Base-by-base conservation (phyloP, 768 basidiomycete species). In the Baorangia bicolor region DNA sequence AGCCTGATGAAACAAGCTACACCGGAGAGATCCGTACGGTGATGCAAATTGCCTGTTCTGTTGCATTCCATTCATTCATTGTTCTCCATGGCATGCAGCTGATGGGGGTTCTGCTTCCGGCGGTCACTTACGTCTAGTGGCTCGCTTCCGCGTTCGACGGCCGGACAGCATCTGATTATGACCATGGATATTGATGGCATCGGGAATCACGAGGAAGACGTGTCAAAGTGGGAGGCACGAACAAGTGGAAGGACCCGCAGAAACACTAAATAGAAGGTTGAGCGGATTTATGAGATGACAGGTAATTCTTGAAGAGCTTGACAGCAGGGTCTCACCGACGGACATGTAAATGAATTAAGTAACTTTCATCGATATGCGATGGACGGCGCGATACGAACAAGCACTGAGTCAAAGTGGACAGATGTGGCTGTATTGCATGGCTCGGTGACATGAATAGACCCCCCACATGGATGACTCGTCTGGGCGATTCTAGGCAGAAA, bases 91-190 rank as follows among this genome's bases (percentile, higher is more conserved):
- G 51, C 63, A 39, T 65, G 55, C 52, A 55, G 35, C 42, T 63
- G 59, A 67, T 69, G 56, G 59, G 58, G 68, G 53, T 56, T 51
- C 57, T 62, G 55, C 54, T 64, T 59, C 63, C 57, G 63, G 51
- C 42, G 62, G 55, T 65, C 64, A 66, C 60, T 70, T 70, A 70
- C 69, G 69, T 70, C 58, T 56, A 38, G 59, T 64, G 56, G 58
- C 64, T 70, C 69, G 69, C 69, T 72, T 59, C 69, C 69, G 69
- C 61, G 61, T 58, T 61, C 30, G 56, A 63, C 57, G 60, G 63
- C 55, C 55, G 60, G 50, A 58, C 20, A 59, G 34, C 21, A 53
- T 20, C 43, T 50, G 48, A 53, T 64, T 59, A 55, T 50, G 43
- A 56, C n/a, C 21, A 42, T 45, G 51, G 50, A 49, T 58, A 64